phyloP scores from a whole-genome alignment of 305 asterid genomes.

The Plantago lanceolata region DNA sequence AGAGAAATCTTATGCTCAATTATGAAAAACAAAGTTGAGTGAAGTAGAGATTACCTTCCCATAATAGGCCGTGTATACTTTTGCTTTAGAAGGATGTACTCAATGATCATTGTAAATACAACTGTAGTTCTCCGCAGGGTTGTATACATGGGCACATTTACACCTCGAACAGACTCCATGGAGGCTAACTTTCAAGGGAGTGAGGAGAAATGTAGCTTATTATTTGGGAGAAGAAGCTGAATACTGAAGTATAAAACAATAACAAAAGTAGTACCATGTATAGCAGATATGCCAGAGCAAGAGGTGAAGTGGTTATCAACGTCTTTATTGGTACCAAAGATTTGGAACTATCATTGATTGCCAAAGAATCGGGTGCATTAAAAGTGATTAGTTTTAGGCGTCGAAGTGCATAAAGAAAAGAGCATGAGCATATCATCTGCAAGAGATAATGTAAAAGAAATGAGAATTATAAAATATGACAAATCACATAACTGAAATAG shows the following conservation, averaged over 20 bases:
- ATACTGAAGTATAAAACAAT: slow-evolving; percentile 1
- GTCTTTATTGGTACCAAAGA: slow-evolving; percentile 52
- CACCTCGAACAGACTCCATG: slow-evolving; percentile 89
- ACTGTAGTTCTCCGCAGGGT: slow-evolving; percentile 92
- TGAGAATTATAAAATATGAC: slow-evolving; percentile 10
- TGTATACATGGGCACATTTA: too few species aligned
- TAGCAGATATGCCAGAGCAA: slow-evolving; percentile 63
- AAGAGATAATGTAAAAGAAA: slow-evolving; percentile 22
- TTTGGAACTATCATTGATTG: slow-evolving; percentile 39
- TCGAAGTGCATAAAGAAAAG: slow-evolving; percentile 59
- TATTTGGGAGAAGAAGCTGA: slow-evolving; percentile 8
- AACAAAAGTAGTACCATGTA: slow-evolving; percentile 59
- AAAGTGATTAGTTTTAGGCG: slow-evolving; percentile 63
- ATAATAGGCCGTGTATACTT: slow-evolving; percentile 50
- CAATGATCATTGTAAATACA: slow-evolving; percentile 72
- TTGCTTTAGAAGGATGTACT: slow-evolving; percentile 61
- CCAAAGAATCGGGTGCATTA: slow-evolving; percentile 42
- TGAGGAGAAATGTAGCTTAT: slow-evolving; percentile 30
- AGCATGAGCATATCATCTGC: slow-evolving; percentile 75
- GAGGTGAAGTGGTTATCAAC: slow-evolving; percentile 54
- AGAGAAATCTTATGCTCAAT: too few species aligned
- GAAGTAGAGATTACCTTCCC: slow-evolving; percentile 49
- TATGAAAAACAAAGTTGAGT: too few species aligned
- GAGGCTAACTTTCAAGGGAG: slow-evolving; percentile 65
- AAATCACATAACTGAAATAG: neutral